Conservation (phyloP, 2,329 filamentous ascomycete species). For the Neonectria punicea region DNA sequence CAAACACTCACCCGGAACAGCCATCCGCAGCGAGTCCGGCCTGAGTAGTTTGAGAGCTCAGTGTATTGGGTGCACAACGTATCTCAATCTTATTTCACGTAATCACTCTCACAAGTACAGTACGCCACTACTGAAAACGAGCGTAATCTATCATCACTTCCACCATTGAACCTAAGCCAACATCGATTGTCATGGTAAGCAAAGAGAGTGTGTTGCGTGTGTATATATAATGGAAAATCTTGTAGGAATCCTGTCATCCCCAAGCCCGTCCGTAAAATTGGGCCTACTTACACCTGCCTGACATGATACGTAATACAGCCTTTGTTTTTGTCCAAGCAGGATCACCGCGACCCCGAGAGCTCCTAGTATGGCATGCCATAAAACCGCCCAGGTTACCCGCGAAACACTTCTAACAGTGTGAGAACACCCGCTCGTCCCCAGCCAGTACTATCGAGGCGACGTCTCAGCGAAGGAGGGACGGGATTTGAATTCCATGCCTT, state of each 20-base stretch:
- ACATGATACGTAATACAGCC: conserved; percentile 33
- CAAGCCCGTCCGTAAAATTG: conserved; percentile 20
- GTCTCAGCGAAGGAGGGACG: conserved; percentile 3
- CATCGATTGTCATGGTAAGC: not conserved
- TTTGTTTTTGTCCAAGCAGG: conserved; percentile 28
- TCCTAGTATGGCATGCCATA: conserved; percentile 17
- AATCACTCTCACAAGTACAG: no score
- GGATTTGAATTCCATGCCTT: conserved; percentile 24
- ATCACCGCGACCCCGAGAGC: conserved; percentile 21
- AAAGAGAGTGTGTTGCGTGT: conserved; percentile 23
- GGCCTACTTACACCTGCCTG: conserved; percentile 19
- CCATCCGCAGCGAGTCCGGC: not conserved
- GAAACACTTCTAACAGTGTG: conserved; percentile 14
- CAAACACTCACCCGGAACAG: not conserved
- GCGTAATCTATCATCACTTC: not conserved
- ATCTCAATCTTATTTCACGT: not conserved
- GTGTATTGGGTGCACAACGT: not conserved
- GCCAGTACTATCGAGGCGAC: not conserved
- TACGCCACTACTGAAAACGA: not conserved
- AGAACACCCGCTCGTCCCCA: conserved; percentile 9
- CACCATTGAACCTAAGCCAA: not conserved
- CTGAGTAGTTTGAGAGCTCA: not conserved
- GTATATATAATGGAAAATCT: conserved; percentile 36
- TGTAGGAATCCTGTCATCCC: conserved; percentile 30
- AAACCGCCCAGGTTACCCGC: conserved; percentile 21